Evolutionary conservation across 208 protist species (phyloP).

Genomic region (Acanthamoeba triangularis): DNA sequence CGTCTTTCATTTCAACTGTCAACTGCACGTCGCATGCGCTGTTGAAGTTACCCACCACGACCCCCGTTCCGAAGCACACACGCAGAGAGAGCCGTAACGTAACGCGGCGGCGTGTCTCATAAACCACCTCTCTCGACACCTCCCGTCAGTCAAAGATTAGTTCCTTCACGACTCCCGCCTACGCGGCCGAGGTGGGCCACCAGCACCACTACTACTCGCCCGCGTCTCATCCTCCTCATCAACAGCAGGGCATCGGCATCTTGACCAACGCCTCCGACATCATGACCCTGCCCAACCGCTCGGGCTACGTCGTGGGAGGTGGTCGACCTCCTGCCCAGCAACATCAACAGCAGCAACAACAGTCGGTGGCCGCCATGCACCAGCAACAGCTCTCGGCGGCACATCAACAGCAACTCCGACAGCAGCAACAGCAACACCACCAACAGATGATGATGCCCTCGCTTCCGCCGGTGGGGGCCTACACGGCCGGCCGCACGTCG

Average conservation of each 20-base stretch:
- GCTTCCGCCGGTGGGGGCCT: constrained; percentile 3
- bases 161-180: not conserved
- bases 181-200: not conserved
- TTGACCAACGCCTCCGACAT: not conserved
- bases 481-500: constrained; percentile 34
- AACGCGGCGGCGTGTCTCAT: not conserved
- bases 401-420: not conserved
- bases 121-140: not conserved
- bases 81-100: not conserved
- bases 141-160: constrained; percentile 34
- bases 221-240: not conserved
- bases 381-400: constrained; percentile 19
- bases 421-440: not conserved
- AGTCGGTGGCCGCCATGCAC: not conserved
- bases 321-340: not conserved
- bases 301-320: constrained; percentile 2
- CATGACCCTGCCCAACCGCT: constrained; percentile 50
- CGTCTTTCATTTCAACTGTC: constrained; percentile 40
- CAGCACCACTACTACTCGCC: not conserved
- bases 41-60: not conserved
- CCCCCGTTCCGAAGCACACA: not conserved
- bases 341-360: not conserved
- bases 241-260: not conserved
- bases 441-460: constrained; percentile 11
- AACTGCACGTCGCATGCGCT: not conserved